Percentiles rank a stretch among this genome's conserved stretches.
Conservation (phyloP, 768 basidiomycete species). For the Russula sp. region DNA sequence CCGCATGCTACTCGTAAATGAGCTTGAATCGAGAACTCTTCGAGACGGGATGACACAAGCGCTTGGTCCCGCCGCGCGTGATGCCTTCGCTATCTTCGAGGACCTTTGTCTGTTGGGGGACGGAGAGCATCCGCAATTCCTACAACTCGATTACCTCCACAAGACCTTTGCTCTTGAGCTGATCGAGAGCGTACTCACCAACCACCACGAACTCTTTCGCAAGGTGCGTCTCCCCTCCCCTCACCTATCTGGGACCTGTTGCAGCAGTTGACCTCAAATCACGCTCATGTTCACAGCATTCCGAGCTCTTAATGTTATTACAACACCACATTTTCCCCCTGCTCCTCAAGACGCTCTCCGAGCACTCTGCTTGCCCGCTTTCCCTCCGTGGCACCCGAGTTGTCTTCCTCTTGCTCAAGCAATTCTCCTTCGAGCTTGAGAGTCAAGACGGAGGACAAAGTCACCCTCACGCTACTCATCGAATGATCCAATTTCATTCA, state of each 20-base stretch:
- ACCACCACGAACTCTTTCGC: constrained; percentile 83
- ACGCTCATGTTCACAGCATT: constrained; percentile 49
- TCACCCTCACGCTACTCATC: no score
- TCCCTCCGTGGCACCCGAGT: constrained; percentile 90
- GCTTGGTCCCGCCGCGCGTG: constrained; percentile 63
- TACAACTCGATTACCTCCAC: constrained; percentile 77
- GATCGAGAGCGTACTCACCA: constrained; percentile 92
- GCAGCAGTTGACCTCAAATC: not conserved
- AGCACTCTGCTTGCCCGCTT: constrained; percentile 78
- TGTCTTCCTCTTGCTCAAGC: constrained; percentile 88
- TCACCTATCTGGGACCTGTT: not conserved
- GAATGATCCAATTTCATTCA: no score
- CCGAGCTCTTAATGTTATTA: constrained; percentile 81
- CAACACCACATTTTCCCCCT: constrained; percentile 88
- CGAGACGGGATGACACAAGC: no score
- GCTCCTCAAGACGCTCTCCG: constrained; percentile 79
- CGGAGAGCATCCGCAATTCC: constrained; percentile 54
- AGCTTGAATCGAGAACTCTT: no score
- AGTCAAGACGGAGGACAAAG: no score
- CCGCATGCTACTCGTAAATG: no score
- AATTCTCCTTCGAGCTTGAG: constrained; percentile 77
- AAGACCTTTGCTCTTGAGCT: constrained; percentile 94
- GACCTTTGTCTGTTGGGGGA: constrained; percentile 85
- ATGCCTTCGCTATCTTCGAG: constrained; percentile 86
- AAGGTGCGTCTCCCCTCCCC: constrained; percentile 47